Conservation (phyloP, 208 protist species). For the Leishmania braziliensis region DNA sequence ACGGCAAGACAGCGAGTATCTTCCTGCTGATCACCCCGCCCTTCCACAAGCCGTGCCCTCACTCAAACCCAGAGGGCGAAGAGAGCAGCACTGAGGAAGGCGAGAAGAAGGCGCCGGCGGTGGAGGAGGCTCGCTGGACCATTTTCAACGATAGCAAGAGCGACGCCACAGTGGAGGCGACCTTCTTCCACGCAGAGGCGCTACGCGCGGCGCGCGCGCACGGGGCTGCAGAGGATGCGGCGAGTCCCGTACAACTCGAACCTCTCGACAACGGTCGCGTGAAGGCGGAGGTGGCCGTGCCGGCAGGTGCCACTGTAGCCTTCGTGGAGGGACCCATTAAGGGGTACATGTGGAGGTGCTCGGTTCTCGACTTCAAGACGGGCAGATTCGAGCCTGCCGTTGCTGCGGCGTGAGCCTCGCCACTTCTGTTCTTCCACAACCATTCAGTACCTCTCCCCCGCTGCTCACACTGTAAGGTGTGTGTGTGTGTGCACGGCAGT, state of each 20-base stretch:
- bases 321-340: constrained; percentile 41
- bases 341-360: constrained; percentile 50
- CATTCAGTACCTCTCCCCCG: not conserved
- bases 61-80: not conserved
- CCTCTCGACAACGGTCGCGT: constrained; percentile 14
- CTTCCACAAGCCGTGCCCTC: constrained; percentile 5
- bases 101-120: constrained; percentile 7
- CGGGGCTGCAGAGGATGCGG: not conserved
- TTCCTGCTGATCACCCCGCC: constrained; percentile 30
- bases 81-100: not conserved
- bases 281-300: constrained; percentile 19
- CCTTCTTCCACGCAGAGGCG: constrained; percentile 40
- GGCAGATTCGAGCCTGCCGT: constrained; percentile 26
- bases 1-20: constrained; percentile 24
- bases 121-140: constrained; percentile 30
- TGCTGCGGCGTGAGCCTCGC: not conserved
- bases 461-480: not conserved
- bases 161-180: constrained; percentile 37
- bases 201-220: constrained; percentile 17
- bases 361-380: constrained; percentile 27
- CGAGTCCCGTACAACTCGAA: constrained; percentile 5
- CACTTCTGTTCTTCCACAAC: not conserved
- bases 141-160: constrained; percentile 51
- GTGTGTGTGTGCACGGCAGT: not conserved
- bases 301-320: constrained; percentile 28